Conservation (phyloP, 257 asterid species). For the Solanum okadae region DNA sequence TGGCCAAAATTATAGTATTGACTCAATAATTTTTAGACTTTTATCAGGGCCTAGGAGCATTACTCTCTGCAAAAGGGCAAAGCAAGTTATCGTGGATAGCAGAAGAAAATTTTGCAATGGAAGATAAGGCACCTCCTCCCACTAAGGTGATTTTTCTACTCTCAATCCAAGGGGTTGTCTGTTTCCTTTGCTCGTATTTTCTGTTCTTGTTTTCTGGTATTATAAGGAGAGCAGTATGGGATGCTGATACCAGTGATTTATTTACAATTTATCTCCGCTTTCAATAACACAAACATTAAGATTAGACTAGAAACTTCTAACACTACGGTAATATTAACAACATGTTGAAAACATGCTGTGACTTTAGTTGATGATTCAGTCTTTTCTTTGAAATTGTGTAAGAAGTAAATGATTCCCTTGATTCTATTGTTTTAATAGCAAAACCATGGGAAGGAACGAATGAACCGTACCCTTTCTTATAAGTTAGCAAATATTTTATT, state of each 20-base stretch:
- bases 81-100: constrained; percentile 51
- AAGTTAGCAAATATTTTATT: background rate
- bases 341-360: background rate
- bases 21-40: constrained; percentile 37
- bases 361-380: background rate
- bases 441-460: background rate
- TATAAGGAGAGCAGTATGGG: background rate
- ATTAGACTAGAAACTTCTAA: background rate
- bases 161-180: background rate
- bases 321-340: background rate
- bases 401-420: background rate
- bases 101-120: constrained; percentile 64
- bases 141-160: constrained; percentile 43
- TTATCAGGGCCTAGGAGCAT: constrained; percentile 50
- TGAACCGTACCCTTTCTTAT: background rate
- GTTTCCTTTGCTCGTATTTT: background rate
- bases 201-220: background rate
- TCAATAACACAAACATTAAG: background rate
- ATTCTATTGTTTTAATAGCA: background rate
- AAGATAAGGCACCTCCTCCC: constrained; percentile 37
- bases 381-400: background rate
- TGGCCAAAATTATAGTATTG: background rate
- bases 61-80: constrained; percentile 69
- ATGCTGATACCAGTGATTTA: background rate
- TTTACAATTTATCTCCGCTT: background rate